A percentile compares a stretch with the other conserved stretches of the same genome.
phyloP scores from a whole-genome alignment of 2,329 filamentous ascomycete genomes.

The Furcasterigmium sp. region DNA sequence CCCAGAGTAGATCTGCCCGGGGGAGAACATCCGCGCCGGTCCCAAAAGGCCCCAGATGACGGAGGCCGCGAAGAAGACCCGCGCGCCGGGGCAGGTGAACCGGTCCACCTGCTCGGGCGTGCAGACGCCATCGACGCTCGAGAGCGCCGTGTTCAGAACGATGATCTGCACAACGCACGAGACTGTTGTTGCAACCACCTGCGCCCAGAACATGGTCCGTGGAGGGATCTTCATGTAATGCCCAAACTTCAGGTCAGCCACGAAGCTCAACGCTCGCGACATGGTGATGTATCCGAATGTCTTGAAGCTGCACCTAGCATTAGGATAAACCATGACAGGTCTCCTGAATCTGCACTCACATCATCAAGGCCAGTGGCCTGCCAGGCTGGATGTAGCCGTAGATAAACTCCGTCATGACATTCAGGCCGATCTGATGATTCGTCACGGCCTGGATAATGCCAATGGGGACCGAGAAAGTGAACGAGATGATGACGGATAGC shows the following conservation, averaged over 20 bases:
- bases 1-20: conserved; percentile 54
- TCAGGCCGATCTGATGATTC: conserved; percentile 66
- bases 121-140: conserved; percentile 60
- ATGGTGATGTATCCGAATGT: conserved; percentile 60
- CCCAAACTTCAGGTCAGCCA: conserved; percentile 62
- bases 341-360: conserved; percentile 35
- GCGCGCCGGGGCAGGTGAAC: conserved; percentile 59
- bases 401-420: conserved; percentile 70
- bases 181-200: conserved; percentile 61
- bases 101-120: conserved; percentile 47
- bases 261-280: conserved; percentile 60
- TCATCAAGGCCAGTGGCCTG: conserved; percentile 66
- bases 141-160: conserved; percentile 57
- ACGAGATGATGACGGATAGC: conserved; percentile 58
- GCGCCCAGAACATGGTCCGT: conserved; percentile 60
- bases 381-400: conserved; percentile 73
- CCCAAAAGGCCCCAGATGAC: conserved; percentile 66
- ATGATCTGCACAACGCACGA: conserved; percentile 62
- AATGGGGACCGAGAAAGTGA: conserved; percentile 59
- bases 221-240: conserved; percentile 72
- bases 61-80: conserved; percentile 61
- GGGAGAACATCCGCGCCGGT: conserved; percentile 58
- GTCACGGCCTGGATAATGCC: conserved; percentile 67
- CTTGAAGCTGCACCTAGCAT: conserved; percentile 47
- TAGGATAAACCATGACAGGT: too few species aligned